Conservation (phyloP, 495 filamentous ascomycete species). For the Penicillium crystallinum region DNA sequence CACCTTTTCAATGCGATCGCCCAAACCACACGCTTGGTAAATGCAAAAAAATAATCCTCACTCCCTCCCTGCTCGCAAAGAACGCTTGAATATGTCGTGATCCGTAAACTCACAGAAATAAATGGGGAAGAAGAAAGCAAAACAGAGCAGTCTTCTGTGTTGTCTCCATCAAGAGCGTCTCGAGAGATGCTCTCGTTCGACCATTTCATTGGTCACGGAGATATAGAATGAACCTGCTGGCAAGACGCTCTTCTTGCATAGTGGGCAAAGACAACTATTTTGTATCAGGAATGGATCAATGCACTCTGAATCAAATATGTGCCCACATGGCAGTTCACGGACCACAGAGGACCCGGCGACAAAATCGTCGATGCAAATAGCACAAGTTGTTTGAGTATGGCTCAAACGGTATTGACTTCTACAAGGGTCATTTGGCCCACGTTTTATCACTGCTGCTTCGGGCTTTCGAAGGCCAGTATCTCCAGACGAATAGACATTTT, state of each 20-base stretch:
- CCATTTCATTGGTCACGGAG: constrained; percentile 76
- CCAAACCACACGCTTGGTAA: background rate
- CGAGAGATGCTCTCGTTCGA: constrained; percentile 58
- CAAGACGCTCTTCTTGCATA: constrained; percentile 78
- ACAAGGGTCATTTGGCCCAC: background rate
- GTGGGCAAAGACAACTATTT: constrained; percentile 73
- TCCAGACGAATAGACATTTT: background rate
- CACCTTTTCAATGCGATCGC: background rate
- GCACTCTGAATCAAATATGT: constrained; percentile 88
- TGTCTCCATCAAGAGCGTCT: constrained; percentile 3
- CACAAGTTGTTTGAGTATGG: constrained; percentile 56
- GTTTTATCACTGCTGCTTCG: constrained; percentile 15
- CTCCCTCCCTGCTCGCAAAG: background rate
- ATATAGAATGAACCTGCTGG: constrained; percentile 60
- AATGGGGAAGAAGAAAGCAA: background rate
- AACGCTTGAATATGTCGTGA: background rate
- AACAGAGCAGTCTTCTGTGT: background rate
- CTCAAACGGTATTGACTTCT: constrained; percentile 19
- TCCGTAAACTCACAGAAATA: background rate
- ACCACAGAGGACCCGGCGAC: constrained; percentile 60
- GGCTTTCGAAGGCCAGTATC: constrained; percentile 13
- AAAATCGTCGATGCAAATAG: constrained; percentile 84
- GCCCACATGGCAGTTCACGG: constrained; percentile 78
- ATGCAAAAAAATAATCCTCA: background rate
- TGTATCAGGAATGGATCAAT: constrained; percentile 72